Conservation (phyloP, 139 green algal genomes). For the Picochlorum sp. region DNA sequence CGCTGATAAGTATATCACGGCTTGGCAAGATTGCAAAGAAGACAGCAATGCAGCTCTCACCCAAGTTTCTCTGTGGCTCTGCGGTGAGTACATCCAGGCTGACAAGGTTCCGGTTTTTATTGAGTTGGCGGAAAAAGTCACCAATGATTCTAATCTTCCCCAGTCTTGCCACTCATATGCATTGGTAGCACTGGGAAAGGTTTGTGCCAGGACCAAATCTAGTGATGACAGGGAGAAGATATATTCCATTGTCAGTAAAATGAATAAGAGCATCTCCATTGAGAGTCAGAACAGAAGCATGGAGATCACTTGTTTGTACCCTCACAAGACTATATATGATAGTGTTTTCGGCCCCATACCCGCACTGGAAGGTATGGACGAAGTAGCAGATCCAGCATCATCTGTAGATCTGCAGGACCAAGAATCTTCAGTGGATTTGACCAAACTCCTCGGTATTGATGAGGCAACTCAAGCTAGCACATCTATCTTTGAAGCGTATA, state of each 20-base stretch:
- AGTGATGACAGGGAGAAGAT: conserved; percentile 20
- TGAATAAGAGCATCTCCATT: conserved; percentile 40
- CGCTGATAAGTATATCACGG: conserved; percentile 37
- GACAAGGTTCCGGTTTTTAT: conserved; percentile 45
- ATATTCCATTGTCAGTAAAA: conserved; percentile 36
- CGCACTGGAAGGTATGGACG: not conserved
- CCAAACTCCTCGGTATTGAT: conserved; percentile 45
- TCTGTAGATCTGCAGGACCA: conserved; percentile 64
- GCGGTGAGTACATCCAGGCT: conserved; percentile 72
- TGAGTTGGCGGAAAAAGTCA: conserved; percentile 46
- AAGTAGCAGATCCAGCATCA: conserved; percentile 12
- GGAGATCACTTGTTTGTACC: conserved; percentile 70
- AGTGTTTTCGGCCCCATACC: conserved; percentile 89
- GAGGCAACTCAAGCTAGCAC: not conserved
- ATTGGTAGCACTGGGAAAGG: conserved; percentile 81
- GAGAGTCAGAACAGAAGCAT: conserved; percentile 73
- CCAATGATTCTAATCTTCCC: not conserved
- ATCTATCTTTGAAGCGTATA: not conserved
- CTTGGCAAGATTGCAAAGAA: conserved; percentile 23
- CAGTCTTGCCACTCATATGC: conserved; percentile 44
- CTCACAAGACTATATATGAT: conserved; percentile 36
- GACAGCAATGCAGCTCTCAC: conserved; percentile 41
- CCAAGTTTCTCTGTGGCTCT: conserved; percentile 60
- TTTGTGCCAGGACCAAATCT: conserved; percentile 53
- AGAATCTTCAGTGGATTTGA: conserved; percentile 23